A percentile compares a stretch with the other conserved stretches of the same genome.
Conservation (phyloP, 345 rosid species). For the Viola odorata region DNA sequence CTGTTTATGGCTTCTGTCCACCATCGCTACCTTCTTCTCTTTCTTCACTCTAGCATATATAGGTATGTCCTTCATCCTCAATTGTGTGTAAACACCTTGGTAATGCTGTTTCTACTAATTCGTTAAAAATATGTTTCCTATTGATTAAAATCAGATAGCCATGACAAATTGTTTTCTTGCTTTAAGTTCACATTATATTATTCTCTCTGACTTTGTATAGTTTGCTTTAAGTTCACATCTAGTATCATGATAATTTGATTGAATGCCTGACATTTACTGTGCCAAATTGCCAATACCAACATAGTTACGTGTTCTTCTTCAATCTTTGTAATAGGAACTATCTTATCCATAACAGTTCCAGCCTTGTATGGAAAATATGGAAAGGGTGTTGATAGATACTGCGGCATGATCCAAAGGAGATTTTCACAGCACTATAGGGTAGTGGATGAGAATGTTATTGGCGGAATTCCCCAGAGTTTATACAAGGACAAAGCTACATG, state of each 20-base stretch:
- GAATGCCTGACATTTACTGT: background rate
- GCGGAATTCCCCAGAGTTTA: conserved; percentile 59
- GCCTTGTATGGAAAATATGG: conserved; percentile 70
- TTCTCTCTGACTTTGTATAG: no score
- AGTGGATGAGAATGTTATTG: conserved; percentile 67
- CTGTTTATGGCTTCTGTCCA: conserved; percentile 84
- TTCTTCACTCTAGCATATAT: conserved; percentile 82
- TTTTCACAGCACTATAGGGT: conserved; percentile 67
- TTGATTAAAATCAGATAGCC: no score
- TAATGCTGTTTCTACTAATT: no score
- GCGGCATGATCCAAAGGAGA: conserved; percentile 56
- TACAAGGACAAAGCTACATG: conserved; percentile 61
- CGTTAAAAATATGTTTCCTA: no score
- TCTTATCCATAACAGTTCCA: conserved; percentile 70
- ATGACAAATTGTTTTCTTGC: no score
- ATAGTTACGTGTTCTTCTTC: conserved; percentile 7
- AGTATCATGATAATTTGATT: background rate
- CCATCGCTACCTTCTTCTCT: conserved; percentile 71
- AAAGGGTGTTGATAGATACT: conserved; percentile 60
- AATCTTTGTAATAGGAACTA: conserved; percentile 51
- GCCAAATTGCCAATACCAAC: background rate
- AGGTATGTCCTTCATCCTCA: conserved; percentile 39
- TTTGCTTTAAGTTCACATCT: no score
- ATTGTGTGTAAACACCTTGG: no score
- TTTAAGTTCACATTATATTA: no score